phyloP scores from a whole-genome alignment of 345 rosid species.

The Hibiscus trionum region DNA sequence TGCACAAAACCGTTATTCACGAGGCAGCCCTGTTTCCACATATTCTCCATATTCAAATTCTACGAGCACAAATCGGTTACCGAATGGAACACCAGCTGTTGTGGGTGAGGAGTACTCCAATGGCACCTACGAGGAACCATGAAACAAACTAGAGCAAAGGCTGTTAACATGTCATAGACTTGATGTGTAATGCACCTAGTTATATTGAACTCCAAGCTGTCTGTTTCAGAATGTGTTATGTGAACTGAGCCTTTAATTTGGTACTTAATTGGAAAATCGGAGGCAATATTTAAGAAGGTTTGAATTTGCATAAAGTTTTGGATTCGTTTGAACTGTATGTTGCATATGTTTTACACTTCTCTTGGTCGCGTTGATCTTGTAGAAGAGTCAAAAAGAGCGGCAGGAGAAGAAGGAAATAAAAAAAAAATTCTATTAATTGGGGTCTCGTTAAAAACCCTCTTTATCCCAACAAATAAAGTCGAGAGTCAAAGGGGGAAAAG shows the following conservation, averaged over 20 bases:
- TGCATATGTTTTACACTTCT: not conserved
- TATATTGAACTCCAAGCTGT: not conserved
- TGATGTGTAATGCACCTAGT: not conserved
- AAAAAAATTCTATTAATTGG: too few species aligned
- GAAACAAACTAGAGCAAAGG: slow-evolving; percentile 18
- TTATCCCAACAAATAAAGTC: too few species aligned
- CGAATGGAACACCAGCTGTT: slow-evolving; percentile 50
- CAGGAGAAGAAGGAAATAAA: too few species aligned
- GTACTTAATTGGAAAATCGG: not conserved
- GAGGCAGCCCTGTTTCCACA: slow-evolving; percentile 50
- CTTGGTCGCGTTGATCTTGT: not conserved
- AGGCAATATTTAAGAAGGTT: not conserved
- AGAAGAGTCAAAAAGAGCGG: too few species aligned
- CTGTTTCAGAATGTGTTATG: not conserved
- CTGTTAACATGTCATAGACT: not conserved
- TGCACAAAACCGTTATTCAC: slow-evolving; percentile 57
- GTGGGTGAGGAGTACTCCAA: slow-evolving; percentile 53
- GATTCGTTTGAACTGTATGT: not conserved
- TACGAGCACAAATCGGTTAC: slow-evolving; percentile 36
- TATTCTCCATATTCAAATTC: slow-evolving; percentile 48
- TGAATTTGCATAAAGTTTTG: not conserved
- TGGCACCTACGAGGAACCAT: slow-evolving; percentile 40
- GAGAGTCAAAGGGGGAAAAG: too few species aligned
- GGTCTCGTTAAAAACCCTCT: too few species aligned
- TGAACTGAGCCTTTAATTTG: not conserved